A percentile compares a stretch with the other conserved stretches of the same genome.
Evolutionary conservation across 78 protist genomes (phyloP).

Genomic region (Dictyostelium purpureum): DNA sequence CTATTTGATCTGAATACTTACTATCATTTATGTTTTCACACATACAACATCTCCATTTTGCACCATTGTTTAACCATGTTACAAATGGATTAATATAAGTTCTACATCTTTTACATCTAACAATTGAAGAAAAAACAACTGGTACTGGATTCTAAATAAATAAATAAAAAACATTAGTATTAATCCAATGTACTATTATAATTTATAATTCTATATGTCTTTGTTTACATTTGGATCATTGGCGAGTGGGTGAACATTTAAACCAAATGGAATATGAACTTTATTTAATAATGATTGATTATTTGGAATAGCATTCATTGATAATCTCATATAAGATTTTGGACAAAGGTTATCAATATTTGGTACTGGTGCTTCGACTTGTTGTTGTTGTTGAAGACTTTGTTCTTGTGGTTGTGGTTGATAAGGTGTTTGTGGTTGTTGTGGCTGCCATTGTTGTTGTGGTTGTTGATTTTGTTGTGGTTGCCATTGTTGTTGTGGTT

Average conservation of each 20-base stretch:
- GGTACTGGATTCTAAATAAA: conserved; percentile 62
- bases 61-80: conserved; percentile 78
- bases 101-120: conserved; percentile 88
- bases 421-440: conserved; percentile 11
- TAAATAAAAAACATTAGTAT: neutral
- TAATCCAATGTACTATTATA: neutral
- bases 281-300: conserved; percentile 17
- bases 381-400: neutral
- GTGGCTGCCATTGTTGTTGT: neutral
- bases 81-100: conserved; percentile 91
- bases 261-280: conserved; percentile 74
- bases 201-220: neutral
- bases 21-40: conserved; percentile 86
- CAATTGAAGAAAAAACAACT: conserved; percentile 38
- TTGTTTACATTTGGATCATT: conserved; percentile 40
- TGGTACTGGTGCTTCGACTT: conserved; percentile 15
- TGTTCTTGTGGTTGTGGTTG: conserved; percentile 15
- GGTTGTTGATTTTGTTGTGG: conserved; percentile 35
- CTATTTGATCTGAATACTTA: conserved; percentile 51
- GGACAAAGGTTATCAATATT: conserved; percentile 73
- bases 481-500: neutral
- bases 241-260: conserved; percentile 68
- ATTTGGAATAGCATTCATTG: conserved; percentile 74
- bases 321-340: conserved; percentile 55
- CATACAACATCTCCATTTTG: conserved; percentile 88